Conservation (phyloP, 2,329 filamentous ascomycete genomes). For the Thielaviopsis punctulata region DNA sequence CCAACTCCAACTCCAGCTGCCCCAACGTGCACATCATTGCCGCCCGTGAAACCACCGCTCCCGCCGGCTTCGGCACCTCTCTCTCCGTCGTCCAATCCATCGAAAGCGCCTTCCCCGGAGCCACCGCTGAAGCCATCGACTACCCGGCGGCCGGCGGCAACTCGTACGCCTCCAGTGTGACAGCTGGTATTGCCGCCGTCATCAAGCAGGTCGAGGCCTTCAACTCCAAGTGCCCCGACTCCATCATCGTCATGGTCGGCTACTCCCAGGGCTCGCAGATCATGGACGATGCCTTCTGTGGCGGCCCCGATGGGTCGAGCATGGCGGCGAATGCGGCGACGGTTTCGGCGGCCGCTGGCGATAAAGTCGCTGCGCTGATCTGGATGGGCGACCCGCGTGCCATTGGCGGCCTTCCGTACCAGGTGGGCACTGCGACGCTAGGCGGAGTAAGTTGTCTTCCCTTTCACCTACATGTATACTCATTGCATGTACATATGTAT, state of each 20-base stretch:
- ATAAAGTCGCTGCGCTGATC: conserved; percentile 44
- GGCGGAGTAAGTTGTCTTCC: conserved; percentile 31
- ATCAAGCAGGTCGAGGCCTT: conserved; percentile 41
- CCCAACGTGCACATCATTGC: conserved; percentile 28
- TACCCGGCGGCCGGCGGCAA: conserved; percentile 49
- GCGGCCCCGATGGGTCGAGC: conserved; percentile 34
- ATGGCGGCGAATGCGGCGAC: conserved; percentile 26
- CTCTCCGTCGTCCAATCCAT: conserved; percentile 33
- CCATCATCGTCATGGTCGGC: conserved; percentile 41
- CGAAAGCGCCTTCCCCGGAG: conserved; percentile 27
- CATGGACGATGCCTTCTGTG: conserved; percentile 45
- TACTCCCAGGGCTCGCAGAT: conserved; percentile 50
- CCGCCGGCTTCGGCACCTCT: conserved; percentile 34
- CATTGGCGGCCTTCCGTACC: conserved; percentile 35
- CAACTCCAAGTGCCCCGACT: conserved; percentile 36
- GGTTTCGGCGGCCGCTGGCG: conserved; percentile 29
- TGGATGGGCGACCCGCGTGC: conserved; percentile 48
- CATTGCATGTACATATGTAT: too few relatives aligned
- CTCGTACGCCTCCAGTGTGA: conserved; percentile 39
- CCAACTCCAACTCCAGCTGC: conserved; percentile 15
- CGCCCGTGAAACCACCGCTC: conserved; percentile 31
- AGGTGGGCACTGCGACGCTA: conserved; percentile 40
- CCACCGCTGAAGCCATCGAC: conserved; percentile 35
- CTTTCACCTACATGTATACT: not conserved
- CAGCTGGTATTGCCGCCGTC: conserved; percentile 39